A percentile compares a stretch with the other conserved stretches of the same genome.
These are phyloP conservation scores for Coniochaeta prunicola DNA, from an alignment of 2,329 filamentous ascomycete species.

Conservation along the genomic window DNA sequence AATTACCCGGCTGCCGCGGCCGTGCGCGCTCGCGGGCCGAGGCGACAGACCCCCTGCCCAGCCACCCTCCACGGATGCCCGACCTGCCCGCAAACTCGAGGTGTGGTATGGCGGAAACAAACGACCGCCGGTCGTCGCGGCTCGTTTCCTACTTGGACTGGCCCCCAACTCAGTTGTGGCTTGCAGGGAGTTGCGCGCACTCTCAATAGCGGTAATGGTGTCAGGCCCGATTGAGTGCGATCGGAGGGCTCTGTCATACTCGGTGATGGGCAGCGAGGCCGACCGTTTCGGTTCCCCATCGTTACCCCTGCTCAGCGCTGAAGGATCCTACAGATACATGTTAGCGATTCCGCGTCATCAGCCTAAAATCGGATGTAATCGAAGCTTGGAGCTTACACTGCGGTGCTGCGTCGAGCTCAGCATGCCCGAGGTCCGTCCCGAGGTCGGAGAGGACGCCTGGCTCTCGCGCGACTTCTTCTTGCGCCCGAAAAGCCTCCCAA, in stretches of 20 bases:
- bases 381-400: slow-evolving; percentile 34
- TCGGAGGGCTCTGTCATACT: slow-evolving; percentile 52
- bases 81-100: slow-evolving; percentile 33
- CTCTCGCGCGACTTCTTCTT: slow-evolving; percentile 39
- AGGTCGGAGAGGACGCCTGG: slow-evolving; percentile 19
- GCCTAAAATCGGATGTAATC: background rate
- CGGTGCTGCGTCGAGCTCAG: slow-evolving; percentile 31
- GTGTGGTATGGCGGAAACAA: slow-evolving; percentile 20
- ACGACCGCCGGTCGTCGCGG: slow-evolving; percentile 32
- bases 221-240: slow-evolving; percentile 55
- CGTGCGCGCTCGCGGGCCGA: slow-evolving; percentile 53
- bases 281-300: slow-evolving; percentile 44
- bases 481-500: slow-evolving; percentile 52
- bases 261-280: slow-evolving; percentile 51
- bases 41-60: slow-evolving; percentile 42
- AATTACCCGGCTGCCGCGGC: slow-evolving; percentile 33
- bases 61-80: background rate
- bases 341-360: background rate
- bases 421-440: slow-evolving; percentile 17
- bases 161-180: slow-evolving; percentile 9
- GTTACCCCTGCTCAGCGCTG: slow-evolving; percentile 24
- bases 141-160: slow-evolving; percentile 24
- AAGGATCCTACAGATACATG: slow-evolving; percentile 26
- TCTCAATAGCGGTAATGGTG: slow-evolving; percentile 45
- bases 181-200: slow-evolving; percentile 45